phyloP scores from a whole-genome alignment of 2,329 filamentous ascomycete genomes.

The Penicillium sp. region DNA sequence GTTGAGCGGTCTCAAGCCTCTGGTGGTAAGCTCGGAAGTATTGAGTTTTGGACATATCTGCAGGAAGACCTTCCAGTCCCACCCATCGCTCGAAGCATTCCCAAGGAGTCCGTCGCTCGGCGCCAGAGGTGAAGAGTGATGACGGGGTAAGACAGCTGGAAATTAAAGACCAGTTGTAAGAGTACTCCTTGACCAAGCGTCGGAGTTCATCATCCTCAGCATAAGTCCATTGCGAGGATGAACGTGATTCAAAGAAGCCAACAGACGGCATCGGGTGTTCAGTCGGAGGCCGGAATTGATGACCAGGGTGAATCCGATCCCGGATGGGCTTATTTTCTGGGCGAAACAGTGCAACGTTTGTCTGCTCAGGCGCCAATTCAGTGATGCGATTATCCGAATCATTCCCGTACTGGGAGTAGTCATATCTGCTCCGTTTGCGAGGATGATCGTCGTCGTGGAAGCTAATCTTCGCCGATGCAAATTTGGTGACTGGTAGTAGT shows the following conservation, averaged over 20 bases:
- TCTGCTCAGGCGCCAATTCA: slow-evolving; percentile 65
- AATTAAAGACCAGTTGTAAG: slow-evolving; percentile 97
- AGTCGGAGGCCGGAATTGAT: slow-evolving; percentile 89
- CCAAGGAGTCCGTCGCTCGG: slow-evolving; percentile 91
- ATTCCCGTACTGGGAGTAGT: slow-evolving; percentile 72
- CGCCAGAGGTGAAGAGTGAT: slow-evolving; percentile 76
- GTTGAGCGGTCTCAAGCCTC: slow-evolving; percentile 61
- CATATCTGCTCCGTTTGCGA: slow-evolving; percentile 76
- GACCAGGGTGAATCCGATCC: slow-evolving; percentile 83
- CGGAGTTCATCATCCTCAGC: slow-evolving; percentile 89
- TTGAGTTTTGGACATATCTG: slow-evolving; percentile 90
- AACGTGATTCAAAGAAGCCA: slow-evolving; percentile 83
- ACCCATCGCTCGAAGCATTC: slow-evolving; percentile 99
- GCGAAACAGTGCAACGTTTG: slow-evolving; percentile 81
- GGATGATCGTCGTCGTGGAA: slow-evolving; percentile 65
- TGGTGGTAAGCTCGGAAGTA: slow-evolving; percentile 80
- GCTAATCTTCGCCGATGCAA: slow-evolving; percentile 75
- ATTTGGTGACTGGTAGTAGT: slow-evolving; percentile 83
- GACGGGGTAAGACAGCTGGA: slow-evolving; percentile 72
- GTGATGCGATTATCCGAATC: slow-evolving; percentile 53
- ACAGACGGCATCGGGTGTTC: slow-evolving; percentile 89
- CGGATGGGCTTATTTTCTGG: slow-evolving; percentile 85
- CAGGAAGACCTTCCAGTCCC: slow-evolving; percentile 80
- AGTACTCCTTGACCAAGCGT: slow-evolving; percentile 81
- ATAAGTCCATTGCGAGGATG: slow-evolving; percentile 85